These are phyloP conservation scores for Backusella psychrophila DNA, from an alignment of 192 early-diverging fungal species.

Conservation along the genomic window DNA sequence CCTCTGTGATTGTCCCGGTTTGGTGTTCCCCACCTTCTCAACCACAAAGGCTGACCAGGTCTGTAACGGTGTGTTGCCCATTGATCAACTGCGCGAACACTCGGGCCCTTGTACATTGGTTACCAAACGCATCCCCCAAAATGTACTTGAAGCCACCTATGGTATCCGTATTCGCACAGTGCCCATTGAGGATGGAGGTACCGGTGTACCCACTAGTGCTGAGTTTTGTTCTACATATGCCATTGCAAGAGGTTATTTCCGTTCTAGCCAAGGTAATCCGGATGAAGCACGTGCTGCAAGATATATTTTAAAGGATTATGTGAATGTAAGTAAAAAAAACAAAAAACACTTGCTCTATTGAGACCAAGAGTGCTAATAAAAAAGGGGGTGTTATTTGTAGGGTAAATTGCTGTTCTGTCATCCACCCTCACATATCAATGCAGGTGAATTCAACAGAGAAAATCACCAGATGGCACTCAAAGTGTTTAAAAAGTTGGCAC, in stretches of 20 bases:
- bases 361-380: no score
- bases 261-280: conserved; percentile 92
- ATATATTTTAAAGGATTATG: conserved; percentile 98
- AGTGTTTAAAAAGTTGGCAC: conserved; percentile 47
- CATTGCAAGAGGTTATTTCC: conserved; percentile 86
- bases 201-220: conserved; percentile 78
- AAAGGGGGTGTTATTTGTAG: conserved; percentile 24
- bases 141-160: conserved; percentile 87
- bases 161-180: conserved; percentile 84
- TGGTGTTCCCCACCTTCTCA: conserved; percentile 98
- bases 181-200: conserved; percentile 73
- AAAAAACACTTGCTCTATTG: background rate
- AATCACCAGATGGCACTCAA: conserved; percentile 67
- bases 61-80: conserved; percentile 97
- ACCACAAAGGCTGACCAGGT: conserved; percentile 99
- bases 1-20: conserved; percentile 98
- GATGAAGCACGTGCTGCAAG: conserved; percentile 97
- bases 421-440: conserved; percentile 63
- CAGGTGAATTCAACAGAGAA: conserved; percentile 81
- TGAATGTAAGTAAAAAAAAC: conserved; percentile 59
- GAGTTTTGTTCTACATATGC: conserved; percentile 93
- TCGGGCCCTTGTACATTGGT: conserved; percentile 85
- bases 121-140: conserved; percentile 80
- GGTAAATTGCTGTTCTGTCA: conserved; percentile 91
- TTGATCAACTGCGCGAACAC: conserved; percentile 96